Conservation (phyloP, 805 yeast species). For the Diddensiella santjacobensis region DNA sequence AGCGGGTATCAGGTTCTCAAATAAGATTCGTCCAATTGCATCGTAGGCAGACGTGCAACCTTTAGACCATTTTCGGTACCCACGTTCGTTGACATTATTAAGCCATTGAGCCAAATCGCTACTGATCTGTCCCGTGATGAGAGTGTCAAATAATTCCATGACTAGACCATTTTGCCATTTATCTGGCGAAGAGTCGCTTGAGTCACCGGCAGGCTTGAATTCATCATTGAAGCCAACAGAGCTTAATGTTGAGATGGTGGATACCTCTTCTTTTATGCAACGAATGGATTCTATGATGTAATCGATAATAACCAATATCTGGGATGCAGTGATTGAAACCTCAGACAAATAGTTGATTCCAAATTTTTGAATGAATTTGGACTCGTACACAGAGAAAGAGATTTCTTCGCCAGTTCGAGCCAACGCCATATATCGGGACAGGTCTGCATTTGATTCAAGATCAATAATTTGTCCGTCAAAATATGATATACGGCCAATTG, state of each 20-base stretch:
- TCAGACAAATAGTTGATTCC: conserved; percentile 32
- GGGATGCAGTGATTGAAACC: conserved; percentile 36
- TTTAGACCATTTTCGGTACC: conserved; percentile 45
- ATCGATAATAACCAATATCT: conserved; percentile 34
- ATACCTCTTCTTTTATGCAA: conserved; percentile 27
- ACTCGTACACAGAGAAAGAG: conserved; percentile 1
- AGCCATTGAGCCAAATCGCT: conserved; percentile 44
- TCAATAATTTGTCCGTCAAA: conserved; percentile 9
- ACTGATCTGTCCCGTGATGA: conserved; percentile 49
- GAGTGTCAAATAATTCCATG: conserved; percentile 38
- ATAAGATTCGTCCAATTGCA: conserved; percentile 38
- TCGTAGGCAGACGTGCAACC: conserved; percentile 46
- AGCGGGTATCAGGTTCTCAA: conserved; percentile 45
- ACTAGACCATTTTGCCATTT: conserved; percentile 31
- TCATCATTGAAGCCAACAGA: neutral
- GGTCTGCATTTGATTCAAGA: conserved; percentile 7
- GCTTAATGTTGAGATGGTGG: neutral
- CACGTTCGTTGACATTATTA: conserved; percentile 55
- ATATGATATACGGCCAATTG: conserved; percentile 26
- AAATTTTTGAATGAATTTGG: conserved; percentile 30
- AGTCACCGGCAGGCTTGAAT: conserved; percentile 6
- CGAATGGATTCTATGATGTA: conserved; percentile 33
- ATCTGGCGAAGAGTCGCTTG: conserved; percentile 23
- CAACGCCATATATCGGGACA: conserved; percentile 11
- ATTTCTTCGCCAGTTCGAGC: neutral